A percentile compares a stretch with the other conserved stretches of the same genome.
These are phyloP conservation scores for Coix lacrymajobi DNA, from an alignment of 176 grass and related monocot genomes.

Conservation along the genomic window DNA sequence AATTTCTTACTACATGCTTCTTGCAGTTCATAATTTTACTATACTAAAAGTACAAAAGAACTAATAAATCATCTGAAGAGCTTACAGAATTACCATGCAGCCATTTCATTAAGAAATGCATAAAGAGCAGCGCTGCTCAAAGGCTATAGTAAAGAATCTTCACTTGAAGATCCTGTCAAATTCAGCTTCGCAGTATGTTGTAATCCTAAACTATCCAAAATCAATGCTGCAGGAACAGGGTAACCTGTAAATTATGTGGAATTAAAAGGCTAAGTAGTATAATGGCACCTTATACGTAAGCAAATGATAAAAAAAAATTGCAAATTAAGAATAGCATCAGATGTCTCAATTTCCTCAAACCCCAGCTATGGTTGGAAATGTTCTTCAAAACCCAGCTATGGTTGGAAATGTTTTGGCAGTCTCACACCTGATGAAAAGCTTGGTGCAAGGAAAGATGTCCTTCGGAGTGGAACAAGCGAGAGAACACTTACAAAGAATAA, in stretches of 20 bases:
- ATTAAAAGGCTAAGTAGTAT: not conserved
- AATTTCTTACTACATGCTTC: not conserved
- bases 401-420: not conserved
- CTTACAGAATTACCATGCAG: not conserved
- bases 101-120: not conserved
- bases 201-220: not conserved
- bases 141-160: not conserved
- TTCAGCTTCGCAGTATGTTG: not conserved
- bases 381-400: not conserved
- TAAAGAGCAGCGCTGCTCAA: not conserved
- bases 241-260: not conserved
- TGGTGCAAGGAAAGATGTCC: not conserved
- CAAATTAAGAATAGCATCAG: not conserved
- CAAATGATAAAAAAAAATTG: not conserved
- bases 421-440: not conserved
- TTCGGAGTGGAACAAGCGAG: not conserved
- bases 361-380: not conserved
- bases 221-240: not conserved
- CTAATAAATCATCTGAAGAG: conserved; percentile 8
- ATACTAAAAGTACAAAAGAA: not conserved
- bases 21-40: not conserved
- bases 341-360: not conserved
- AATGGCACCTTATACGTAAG: not conserved
- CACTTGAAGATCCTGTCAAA: not conserved
- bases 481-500: not conserved